Percentiles rank a stretch among this genome's conserved stretches.
phyloP scores from a whole-genome alignment of 441 rosid genomes.

The Monsonia emarginata region DNA sequence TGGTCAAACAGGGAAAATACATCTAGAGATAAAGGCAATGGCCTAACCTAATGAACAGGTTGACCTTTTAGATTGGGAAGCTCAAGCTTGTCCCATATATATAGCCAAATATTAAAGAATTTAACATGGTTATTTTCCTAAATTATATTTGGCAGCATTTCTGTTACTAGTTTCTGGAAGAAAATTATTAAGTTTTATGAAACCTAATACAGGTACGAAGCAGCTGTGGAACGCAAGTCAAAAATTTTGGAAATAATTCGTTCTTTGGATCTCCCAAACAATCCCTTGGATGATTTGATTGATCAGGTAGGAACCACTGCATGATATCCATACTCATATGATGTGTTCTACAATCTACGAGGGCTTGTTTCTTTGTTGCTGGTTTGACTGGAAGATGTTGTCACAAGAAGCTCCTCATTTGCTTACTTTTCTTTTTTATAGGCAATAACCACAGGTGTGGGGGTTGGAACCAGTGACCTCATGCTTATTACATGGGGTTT shows the following conservation, averaged over 20 bases:
- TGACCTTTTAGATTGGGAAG: no score
- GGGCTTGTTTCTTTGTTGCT: neutral
- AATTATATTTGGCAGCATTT: neutral
- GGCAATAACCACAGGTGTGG: no score
- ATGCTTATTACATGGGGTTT: no score
- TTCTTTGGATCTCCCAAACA: constrained; percentile 83
- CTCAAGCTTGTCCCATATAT: no score
- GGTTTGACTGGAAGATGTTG: neutral
- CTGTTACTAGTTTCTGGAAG: constrained; percentile 10
- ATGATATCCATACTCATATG: neutral
- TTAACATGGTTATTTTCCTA: constrained; percentile 7
- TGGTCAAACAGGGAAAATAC: no score
- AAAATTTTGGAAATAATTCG: constrained; percentile 88
- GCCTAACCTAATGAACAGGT: no score
- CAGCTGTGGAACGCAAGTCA: constrained; percentile 68
- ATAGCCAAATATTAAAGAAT: no score
- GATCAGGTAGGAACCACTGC: constrained; percentile 54
- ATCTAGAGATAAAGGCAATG: no score
- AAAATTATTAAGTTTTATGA: constrained; percentile 17
- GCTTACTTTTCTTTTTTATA: no score
- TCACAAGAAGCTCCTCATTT: neutral
- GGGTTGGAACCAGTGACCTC: no score
- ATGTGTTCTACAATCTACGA: neutral
- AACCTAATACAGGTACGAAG: constrained; percentile 60
- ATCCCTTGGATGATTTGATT: constrained; percentile 93